Evolutionary conservation across 148 eudicot genomes (phyloP).

Genomic region (Suaeda aralocaspica): DNA sequence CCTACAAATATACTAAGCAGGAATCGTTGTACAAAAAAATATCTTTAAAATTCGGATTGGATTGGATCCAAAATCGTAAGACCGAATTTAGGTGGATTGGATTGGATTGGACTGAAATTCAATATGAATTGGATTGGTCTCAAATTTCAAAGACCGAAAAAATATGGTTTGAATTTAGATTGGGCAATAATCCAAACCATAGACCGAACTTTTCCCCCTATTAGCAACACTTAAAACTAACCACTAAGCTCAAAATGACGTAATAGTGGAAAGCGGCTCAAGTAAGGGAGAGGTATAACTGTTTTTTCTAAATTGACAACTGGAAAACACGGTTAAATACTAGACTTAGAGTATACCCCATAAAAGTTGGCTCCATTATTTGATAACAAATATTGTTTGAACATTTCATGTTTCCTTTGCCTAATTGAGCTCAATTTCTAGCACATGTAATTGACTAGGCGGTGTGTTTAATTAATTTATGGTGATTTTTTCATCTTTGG

Average conservation of each 20-base stretch:
- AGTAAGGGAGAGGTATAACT: neutral
- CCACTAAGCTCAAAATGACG: neutral
- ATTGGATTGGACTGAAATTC: too few relatives aligned
- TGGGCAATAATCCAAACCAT: too few relatives aligned
- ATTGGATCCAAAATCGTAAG: too few relatives aligned
- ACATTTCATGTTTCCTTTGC: slow-evolving; percentile 12
- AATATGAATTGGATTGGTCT: too few relatives aligned
- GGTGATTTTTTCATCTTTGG: slow-evolving; percentile 5
- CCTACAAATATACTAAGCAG: too few relatives aligned
- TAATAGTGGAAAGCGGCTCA: neutral
- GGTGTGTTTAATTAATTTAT: neutral
- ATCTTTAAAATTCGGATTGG: too few relatives aligned
- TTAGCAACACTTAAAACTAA: too few relatives aligned
- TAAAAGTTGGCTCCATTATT: neutral
- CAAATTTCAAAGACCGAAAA: too few relatives aligned
- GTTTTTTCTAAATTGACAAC: neutral
- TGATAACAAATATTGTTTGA: neutral
- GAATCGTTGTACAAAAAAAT: too few relatives aligned
- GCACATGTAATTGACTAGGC: slow-evolving; percentile 4
- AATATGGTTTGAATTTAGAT: too few relatives aligned
- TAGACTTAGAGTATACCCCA: neutral
- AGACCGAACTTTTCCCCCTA: too few relatives aligned
- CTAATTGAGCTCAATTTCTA: neutral
- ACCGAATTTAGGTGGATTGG: too few relatives aligned
- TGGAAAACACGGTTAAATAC: neutral